Conservation (phyloP, 495 filamentous ascomycete species). For the Glutinoglossum americanum region DNA sequence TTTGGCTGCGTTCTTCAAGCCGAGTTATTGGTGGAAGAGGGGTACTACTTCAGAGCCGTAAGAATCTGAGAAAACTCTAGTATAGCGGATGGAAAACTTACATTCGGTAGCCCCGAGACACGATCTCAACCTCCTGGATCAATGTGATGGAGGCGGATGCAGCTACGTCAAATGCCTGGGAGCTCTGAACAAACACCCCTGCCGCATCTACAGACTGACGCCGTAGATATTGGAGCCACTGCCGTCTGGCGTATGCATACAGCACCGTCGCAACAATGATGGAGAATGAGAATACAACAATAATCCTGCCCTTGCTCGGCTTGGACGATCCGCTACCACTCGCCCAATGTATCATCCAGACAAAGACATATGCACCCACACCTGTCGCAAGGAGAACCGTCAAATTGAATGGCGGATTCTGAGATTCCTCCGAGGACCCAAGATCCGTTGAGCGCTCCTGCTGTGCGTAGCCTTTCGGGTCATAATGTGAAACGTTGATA, state of each 20-base stretch:
- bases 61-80: conserved; percentile 2
- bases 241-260: conserved; percentile 54
- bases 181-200: conserved; percentile 46
- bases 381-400: conserved; percentile 30
- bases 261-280: conserved; percentile 31
- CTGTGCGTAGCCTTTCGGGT: conserved; percentile 12
- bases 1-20: conserved; percentile 57
- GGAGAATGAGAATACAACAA: conserved; percentile 34
- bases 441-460: conserved; percentile 2
- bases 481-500: conserved; percentile 23
- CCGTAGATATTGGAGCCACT: conserved; percentile 68
- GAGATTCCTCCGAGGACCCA: conserved; percentile 1
- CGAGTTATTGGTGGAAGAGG: conserved; percentile 69
- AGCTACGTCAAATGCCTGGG: conserved; percentile 68
- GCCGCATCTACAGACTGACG: conserved; percentile 55
- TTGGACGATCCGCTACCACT: conserved; percentile 23
- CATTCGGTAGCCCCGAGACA: conserved; percentile 85
- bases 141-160: conserved; percentile 61
- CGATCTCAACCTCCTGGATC: conserved; percentile 90
- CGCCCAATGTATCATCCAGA: conserved; percentile 52
- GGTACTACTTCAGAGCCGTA: conserved; percentile 36
- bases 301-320: conserved; percentile 30
- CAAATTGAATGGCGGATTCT: conserved; percentile 13
- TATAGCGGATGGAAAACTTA: conserved; percentile 22
- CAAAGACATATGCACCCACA: conserved; percentile 41